Base-by-base conservation (phyloP, 768 basidiomycete species). In the Xanthoconium purpureum region DNA sequence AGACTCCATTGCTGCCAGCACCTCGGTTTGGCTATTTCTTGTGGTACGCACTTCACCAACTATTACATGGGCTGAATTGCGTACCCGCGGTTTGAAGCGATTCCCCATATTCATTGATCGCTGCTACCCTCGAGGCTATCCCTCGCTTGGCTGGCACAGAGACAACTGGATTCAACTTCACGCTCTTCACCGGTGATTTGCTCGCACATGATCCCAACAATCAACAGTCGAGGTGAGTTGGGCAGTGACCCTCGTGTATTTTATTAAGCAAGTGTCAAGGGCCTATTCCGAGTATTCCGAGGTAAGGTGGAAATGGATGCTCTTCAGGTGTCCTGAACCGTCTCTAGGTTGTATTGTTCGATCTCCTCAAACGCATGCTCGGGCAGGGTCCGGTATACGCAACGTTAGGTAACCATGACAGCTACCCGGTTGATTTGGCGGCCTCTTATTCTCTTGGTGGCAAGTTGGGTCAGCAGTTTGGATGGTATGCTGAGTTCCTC, bases 331-430 rank as follows among this genome's bases (percentile, higher is more conserved):
- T 42, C 51, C 58, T 66, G 20, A 63, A 37, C 44, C 28, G 28
- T 55, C 7, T 45, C 18, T 57, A 88, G 86, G 78, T 84, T 1
- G 71, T 87, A 2, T 55, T 89, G 20, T 91, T 81, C 64, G 86
- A 84, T 58, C 75, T 91, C 36, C 80, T 89, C 71, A 86, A 80
- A 68, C 75, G 75, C 15, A 76, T 77, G 62, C 76, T 90, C 32
- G 83, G 82, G 15, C 75, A 79, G 14, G 86, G 87, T 0, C 87
- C 89, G n/a, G 80, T 90, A 3, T 91, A 90, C 60, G 83, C 85
- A 30, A 81, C 85, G 0, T 73, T 91, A 10, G 89, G 89, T 10
- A 91, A 91, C 66, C 89, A 91, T 62, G 89, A 91, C 66, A 84
- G 78, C 40, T 88, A 84, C 67, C 84, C 55, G 6, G 42, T 65